Evolutionary conservation across 306 rosid genomes (phyloP), one percentile per base, ranked within the genome.

Genomic region (Carpinus fangiana): DNA sequence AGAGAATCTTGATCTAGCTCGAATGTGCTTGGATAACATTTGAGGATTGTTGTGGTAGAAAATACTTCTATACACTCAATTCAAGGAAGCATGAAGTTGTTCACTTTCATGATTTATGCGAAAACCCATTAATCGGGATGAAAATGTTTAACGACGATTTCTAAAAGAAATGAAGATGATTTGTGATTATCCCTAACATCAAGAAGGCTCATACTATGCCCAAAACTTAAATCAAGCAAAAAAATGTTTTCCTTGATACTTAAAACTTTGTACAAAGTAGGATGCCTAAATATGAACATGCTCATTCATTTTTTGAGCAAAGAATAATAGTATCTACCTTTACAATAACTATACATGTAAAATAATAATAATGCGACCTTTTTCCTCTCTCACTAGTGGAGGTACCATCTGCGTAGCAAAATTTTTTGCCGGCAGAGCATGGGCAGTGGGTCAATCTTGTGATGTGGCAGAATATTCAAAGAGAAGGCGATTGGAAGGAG

Each of bases 391-490:
- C 20, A 14, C 65, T 48, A 0, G 62, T 28, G 45, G 55, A 55
- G 41, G 53, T 65, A 57, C 50, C 57, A 41, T 20, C 4, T 14
- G 70, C 28, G 17, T 61, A 5, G 46, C 52, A 31, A 46, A 78
- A 60, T n/a, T 28, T 46, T 56, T 21, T 60, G 80, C 41, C 16
- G 45, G 51, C 55, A 51, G 43, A 16, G 55, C n/a, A 11, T 12
- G 17, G 61, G 52, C n/a, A 50, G 64, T 54, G 60, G 77, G 74
- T 80, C 81, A 93, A 78, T 93, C 93, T 85, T 90, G 91, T 14
- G 88, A 88, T 12, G 94, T 75, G 17, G 95, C 92, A 55, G 94
- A 90, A 74, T 95, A 95, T 79, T 92, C 98, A 34, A 91, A 93
- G 73, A 95, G 87, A 21, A 90, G 82, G 73, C 97, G 91, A 28